Conservation (phyloP, 2,329 filamentous ascomycete genomes). For the Clarireedia homoeocarpa region DNA sequence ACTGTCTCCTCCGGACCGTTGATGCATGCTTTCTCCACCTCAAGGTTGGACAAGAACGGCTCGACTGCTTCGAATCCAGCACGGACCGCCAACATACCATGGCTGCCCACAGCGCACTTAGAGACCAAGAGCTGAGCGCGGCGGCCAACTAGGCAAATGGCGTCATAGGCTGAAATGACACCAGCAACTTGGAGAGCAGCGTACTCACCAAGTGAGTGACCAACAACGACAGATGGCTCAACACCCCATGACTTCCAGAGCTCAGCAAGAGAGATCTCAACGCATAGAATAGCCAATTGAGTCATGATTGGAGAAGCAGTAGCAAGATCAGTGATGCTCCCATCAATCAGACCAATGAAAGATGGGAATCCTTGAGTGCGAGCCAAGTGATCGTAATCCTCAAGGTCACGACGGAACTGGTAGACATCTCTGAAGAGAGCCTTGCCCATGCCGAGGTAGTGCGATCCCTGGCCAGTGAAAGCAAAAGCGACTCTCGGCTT, state of each 20-base stretch:
- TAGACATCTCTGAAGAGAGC: constrained; percentile 32
- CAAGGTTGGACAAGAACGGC: constrained; percentile 4
- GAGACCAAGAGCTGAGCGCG: constrained; percentile 57
- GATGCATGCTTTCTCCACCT: constrained; percentile 52
- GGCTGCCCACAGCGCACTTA: constrained; percentile 58
- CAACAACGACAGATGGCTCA: constrained; percentile 45
- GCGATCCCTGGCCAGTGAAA: constrained; percentile 39
- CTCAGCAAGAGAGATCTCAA: constrained; percentile 47
- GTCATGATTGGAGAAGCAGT: neutral
- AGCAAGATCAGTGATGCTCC: constrained; percentile 1
- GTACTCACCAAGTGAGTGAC: constrained; percentile 66
- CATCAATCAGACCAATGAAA: constrained; percentile 33
- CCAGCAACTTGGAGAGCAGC: constrained; percentile 63
- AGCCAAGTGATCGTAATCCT: constrained; percentile 21
- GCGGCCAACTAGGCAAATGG: constrained; percentile 61
- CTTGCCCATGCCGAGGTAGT: constrained; percentile 27
- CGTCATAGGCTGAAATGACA: constrained; percentile 60
- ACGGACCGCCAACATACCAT: constrained; percentile 55
- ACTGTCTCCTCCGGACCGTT: constrained; percentile 71
- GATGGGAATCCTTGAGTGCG: constrained; percentile 22
- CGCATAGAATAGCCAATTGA: constrained; percentile 26
- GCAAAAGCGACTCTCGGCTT: constrained; percentile 7
- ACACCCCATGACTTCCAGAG: constrained; percentile 50
- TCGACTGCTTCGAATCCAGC: constrained; percentile 19
- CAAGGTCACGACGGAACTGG: constrained; percentile 21